A percentile compares a stretch with the other conserved stretches of the same genome.
Evolutionary conservation across 345 rosid species (phyloP).

Genomic region (Schrenkiella parvula): DNA sequence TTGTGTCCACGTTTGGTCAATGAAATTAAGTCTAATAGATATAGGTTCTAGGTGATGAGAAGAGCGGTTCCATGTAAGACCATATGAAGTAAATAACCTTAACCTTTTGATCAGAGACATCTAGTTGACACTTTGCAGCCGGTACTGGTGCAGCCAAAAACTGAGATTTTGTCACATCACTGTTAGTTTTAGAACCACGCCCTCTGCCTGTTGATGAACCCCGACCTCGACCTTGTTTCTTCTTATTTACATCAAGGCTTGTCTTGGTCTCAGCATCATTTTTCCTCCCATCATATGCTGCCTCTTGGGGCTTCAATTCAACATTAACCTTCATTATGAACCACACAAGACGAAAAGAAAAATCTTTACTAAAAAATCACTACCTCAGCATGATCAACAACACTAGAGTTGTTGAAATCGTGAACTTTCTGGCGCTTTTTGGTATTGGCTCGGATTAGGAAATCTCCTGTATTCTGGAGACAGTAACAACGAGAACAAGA

Average conservation of each 20-base stretch:
- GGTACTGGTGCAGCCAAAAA: conserved; percentile 40
- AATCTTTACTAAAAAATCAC: not conserved
- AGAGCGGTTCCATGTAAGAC: conserved; percentile 2
- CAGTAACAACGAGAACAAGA: conserved; percentile 7
- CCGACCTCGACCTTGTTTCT: conserved; percentile 85
- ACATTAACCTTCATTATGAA: not conserved
- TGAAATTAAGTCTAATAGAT: not conserved
- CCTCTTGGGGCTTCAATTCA: conserved; percentile 39
- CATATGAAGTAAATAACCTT: conserved; percentile 11
- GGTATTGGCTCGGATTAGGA: conserved; percentile 87
- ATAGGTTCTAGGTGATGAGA: not conserved
- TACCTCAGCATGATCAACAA: conserved; percentile 65
- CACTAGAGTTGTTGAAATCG: conserved; percentile 45
- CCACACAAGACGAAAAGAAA: not conserved
- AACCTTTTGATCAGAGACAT: conserved; percentile 66
- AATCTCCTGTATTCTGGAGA: conserved; percentile 77
- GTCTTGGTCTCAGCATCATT: conserved; percentile 59
- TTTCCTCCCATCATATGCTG: conserved; percentile 58
- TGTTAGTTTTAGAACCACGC: conserved; percentile 76
- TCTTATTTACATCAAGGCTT: conserved; percentile 51
- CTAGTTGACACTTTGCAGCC: conserved; percentile 61
- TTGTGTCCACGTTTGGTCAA: not conserved
- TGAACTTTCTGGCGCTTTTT: conserved; percentile 75
- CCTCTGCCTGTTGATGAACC: conserved; percentile 73
- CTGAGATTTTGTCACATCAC: conserved; percentile 50